Evolutionary conservation across 148 eudicot species (phyloP).

Genomic region (Suaeda aralocaspica): DNA sequence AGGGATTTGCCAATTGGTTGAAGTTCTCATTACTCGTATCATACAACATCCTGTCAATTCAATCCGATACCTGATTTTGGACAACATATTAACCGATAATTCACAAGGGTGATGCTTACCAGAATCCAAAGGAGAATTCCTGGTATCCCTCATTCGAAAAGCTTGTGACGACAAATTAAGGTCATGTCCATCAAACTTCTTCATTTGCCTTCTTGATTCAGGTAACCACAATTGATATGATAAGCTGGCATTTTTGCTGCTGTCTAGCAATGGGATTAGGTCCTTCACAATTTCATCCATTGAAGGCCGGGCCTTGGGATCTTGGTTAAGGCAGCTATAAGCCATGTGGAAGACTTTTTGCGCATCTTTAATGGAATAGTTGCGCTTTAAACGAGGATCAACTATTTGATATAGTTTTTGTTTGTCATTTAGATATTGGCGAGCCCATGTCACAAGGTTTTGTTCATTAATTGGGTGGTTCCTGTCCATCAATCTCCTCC

Average conservation of each 20-base stretch:
- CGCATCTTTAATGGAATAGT: conserved; percentile 86
- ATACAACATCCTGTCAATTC: too few species aligned
- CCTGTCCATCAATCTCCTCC: conserved; percentile 93
- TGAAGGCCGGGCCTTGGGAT: conserved; percentile 77
- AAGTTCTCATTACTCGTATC: too few species aligned
- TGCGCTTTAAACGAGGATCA: conserved; percentile 80
- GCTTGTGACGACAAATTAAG: conserved; percentile 37
- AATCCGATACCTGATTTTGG: too few species aligned
- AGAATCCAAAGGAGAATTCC: conserved; percentile 44
- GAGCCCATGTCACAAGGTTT: conserved; percentile 86
- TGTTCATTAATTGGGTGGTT: conserved; percentile 87
- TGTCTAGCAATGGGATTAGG: conserved; percentile 63
- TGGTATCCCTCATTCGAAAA: conserved; percentile 41
- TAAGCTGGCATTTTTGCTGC: conserved; percentile 71
- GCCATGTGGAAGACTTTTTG: conserved; percentile 72
- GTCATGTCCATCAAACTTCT: conserved; percentile 45
- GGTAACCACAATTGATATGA: conserved; percentile 60
- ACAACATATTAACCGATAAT: too few species aligned
- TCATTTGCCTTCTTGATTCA: conserved; percentile 68
- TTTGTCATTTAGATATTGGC: conserved; percentile 71
- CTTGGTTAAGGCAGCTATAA: conserved; percentile 65
- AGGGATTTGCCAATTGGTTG: too few species aligned
- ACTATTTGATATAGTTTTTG: conserved; percentile 72
- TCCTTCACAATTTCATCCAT: conserved; percentile 87
- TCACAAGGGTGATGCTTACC: conserved; percentile 40